phyloP scores from a whole-genome alignment of 352 stramenopile species.

The Plasmopara viticola region DNA sequence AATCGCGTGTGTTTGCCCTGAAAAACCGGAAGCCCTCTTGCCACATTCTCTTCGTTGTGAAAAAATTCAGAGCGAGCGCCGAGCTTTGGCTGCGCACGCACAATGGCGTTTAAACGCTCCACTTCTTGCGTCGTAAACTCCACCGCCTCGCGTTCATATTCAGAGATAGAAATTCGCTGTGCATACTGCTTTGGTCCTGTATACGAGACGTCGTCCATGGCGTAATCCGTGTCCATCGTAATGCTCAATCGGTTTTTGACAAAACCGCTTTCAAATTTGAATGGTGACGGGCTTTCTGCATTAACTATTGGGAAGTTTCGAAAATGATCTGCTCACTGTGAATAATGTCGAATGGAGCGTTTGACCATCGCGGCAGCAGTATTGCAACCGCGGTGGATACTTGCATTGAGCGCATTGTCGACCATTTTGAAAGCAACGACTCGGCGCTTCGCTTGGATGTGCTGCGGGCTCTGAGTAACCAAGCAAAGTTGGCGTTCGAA shows the following conservation, averaged over 20 bases:
- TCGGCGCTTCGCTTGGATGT: conserved; percentile 62
- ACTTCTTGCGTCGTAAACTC: conserved; percentile 63
- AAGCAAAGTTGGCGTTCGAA: conserved; percentile 62
- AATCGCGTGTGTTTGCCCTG: conserved; percentile 78
- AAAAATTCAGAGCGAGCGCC: conserved; percentile 57
- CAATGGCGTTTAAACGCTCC: conserved; percentile 51
- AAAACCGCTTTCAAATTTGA: neutral
- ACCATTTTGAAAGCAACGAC: conserved; percentile 66
- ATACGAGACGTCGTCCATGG: conserved; percentile 11
- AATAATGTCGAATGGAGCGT: conserved; percentile 28
- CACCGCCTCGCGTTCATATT: conserved; percentile 59
- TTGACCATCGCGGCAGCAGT: conserved; percentile 53
- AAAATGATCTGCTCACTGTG: neutral
- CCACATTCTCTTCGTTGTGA: conserved; percentile 52
- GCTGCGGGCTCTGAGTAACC: conserved; percentile 46
- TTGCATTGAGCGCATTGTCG: conserved; percentile 63
- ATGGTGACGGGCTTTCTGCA: neutral
- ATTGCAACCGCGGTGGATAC: conserved; percentile 51
- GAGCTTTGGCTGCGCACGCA: conserved; percentile 43
- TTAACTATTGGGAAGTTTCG: no score
- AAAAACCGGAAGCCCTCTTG: conserved; percentile 57
- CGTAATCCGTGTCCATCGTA: conserved; percentile 17
- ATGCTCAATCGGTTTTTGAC: no score
- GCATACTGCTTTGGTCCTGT: conserved; percentile 10
- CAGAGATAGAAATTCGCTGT: conserved; percentile 40